A percentile compares a stretch with the other conserved stretches of the same genome.
Conservation (phyloP, 2,329 filamentous ascomycete species). For the Microcyclospora tardicrescens region DNA sequence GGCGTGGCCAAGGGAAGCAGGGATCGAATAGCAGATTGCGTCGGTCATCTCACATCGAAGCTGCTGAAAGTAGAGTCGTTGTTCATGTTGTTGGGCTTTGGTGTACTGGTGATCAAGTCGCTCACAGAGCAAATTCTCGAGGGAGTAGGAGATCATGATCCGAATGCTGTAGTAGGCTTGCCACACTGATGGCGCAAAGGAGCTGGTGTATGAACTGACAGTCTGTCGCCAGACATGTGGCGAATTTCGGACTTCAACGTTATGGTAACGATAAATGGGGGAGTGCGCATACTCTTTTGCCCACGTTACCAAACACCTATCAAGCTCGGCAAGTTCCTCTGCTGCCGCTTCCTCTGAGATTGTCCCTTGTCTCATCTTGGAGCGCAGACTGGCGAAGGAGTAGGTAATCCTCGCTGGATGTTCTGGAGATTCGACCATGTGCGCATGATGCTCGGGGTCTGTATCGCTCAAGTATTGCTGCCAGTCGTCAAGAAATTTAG, state of each 20-base stretch:
- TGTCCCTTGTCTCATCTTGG: constrained; percentile 6
- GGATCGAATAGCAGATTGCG: constrained; percentile 18
- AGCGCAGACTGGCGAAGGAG: constrained; percentile 15
- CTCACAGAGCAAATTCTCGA: constrained; percentile 13
- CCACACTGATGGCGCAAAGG: constrained; percentile 13
- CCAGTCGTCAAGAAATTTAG: constrained; percentile 18
- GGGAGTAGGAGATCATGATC: constrained; percentile 19
- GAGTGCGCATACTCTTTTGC: constrained; percentile 8
- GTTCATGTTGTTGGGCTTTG: constrained; percentile 8
- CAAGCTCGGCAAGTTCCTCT: constrained; percentile 10
- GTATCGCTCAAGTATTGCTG: constrained; percentile 12
- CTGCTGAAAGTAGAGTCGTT: constrained; percentile 14
- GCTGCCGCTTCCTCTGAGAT: constrained; percentile 14
- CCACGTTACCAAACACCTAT: constrained; percentile 18
- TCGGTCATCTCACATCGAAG: constrained; percentile 19
- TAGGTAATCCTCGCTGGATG: constrained; percentile 12
- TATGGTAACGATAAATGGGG: constrained; percentile 15
- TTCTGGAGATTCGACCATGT: constrained; percentile 11
- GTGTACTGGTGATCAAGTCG: constrained; percentile 7
- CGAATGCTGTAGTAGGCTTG: constrained; percentile 16
- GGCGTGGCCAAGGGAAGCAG: constrained; percentile 17
- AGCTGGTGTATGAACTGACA: constrained; percentile 13
- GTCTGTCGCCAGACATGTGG: constrained; percentile 20
- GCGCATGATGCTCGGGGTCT: neutral
- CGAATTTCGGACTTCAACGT: constrained; percentile 15